Percentiles rank a stretch among this genome's conserved stretches.
Evolutionary conservation across 1,284 basidiomycete genomes (phyloP).

Genomic region (Puccinia sorghi): DNA sequence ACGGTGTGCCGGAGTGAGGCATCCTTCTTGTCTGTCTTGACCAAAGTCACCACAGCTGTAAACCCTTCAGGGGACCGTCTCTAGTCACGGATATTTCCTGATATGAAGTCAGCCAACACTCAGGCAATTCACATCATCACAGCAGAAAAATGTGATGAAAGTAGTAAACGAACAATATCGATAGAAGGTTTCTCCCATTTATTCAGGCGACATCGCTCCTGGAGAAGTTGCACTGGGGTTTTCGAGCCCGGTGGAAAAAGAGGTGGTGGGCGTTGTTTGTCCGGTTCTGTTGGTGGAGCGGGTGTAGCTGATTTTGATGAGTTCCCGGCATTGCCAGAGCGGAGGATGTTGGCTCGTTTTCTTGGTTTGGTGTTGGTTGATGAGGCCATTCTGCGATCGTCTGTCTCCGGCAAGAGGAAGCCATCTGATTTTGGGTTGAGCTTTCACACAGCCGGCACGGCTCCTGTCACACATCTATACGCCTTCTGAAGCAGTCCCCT

Average conservation of each 20-base stretch:
- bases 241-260: constrained; percentile 58
- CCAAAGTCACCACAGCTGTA: constrained; percentile 56
- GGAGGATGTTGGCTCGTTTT: constrained; percentile 68
- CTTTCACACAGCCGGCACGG: not conserved
- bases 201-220: constrained; percentile 57
- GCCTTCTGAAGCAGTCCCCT: too few relatives aligned
- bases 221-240: constrained; percentile 58
- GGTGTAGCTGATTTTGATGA: constrained; percentile 66
- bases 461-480: too few relatives aligned
- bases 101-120: constrained; percentile 4
- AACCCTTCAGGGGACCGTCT: constrained; percentile 46
- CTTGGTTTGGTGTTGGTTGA: constrained; percentile 57
- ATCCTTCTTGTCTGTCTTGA: constrained; percentile 57
- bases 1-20: constrained; percentile 55
- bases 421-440: too few relatives aligned
- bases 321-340: constrained; percentile 81
- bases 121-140: not conserved
- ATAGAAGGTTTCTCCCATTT: constrained; percentile 57
- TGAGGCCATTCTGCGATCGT: constrained; percentile 2
- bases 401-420: not conserved
- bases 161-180: constrained; percentile 53
- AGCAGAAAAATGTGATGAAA: not conserved
- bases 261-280: constrained; percentile 48
- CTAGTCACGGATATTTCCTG: constrained; percentile 11
- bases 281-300: constrained; percentile 51